Evolutionary conservation across 2,329 filamentous ascomycete species (phyloP), one percentile per base, ranked within the genome.

Genomic region (Xylaria sp.): DNA sequence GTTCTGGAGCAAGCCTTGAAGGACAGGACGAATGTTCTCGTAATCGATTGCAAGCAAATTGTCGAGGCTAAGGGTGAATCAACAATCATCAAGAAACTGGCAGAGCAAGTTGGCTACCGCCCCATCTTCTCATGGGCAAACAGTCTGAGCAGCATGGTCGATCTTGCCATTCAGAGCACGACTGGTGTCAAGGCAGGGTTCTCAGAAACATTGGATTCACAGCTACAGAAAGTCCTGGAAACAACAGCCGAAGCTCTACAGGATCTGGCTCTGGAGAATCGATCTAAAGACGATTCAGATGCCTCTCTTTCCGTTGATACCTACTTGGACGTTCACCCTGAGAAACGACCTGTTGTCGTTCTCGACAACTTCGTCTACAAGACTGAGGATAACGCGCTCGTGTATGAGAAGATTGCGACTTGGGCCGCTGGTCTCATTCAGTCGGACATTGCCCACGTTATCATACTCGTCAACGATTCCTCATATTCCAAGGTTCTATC

Each of bases 81-180:
- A 6, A 85, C 87, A 2, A 96, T 90, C 0, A 96, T 99, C 68
- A 85, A 85, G 61, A 86, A 88, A 47, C 86, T 94, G 4, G 94
- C 93, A 0, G 77, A 80, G 1, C 85, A 92, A 64, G 92, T 97
- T 53, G 93, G 94, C 7, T 97, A 97, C 71, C 82, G 90, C 7
- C 94, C 94, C 0, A 86, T 99, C 0, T 99, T 99, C 73, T 95
- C 91, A 0, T 97, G 92, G 90, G 89, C 95, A 76, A 97, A 97
- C 74, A 96, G 87, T 69, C 85, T 97, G 65, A 96, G 90, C 75
- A 96, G 92, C 72, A 84, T 97, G 76, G 80, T 96, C 64, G 94
- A 97, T 68, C 83, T 97, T 44, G 94, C 93, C 19, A 91, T 94
- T 1, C 93, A 97, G 72, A 90, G 92, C 67, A 94, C 94, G 10